Percentiles rank a stretch among this genome's conserved stretches.
Evolutionary conservation across 768 basidiomycete species (phyloP).

Genomic region (Leccinellum luteum): DNA sequence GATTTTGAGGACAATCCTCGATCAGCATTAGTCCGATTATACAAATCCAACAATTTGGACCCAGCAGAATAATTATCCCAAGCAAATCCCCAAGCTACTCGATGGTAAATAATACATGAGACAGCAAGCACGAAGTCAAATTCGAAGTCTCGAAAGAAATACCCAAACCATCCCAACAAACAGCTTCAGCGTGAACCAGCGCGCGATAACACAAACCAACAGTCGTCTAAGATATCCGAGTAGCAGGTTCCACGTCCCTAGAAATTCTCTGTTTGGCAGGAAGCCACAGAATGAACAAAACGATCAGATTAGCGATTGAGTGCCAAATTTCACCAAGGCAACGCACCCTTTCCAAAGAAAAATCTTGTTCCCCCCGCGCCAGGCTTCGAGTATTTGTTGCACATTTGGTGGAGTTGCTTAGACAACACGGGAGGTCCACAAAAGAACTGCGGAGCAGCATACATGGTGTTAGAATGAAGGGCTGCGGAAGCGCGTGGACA

Average conservation of each 20-base stretch:
- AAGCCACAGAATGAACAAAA: neutral
- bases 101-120: neutral
- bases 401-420: constrained; percentile 68
- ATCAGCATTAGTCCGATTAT: neutral
- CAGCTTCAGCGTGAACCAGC: neutral
- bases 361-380: constrained; percentile 73
- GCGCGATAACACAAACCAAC: neutral
- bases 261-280: constrained; percentile 21
- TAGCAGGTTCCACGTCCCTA: neutral
- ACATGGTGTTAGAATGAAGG: neutral
- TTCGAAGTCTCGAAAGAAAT: neutral
- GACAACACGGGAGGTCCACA: constrained; percentile 80
- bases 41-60: neutral
- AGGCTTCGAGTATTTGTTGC: constrained; percentile 81
- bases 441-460: constrained; percentile 54
- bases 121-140: neutral
- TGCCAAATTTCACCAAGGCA: neutral
- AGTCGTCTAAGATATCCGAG: neutral
- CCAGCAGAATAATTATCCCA: neutral
- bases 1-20: neutral
- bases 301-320: constrained; percentile 1
- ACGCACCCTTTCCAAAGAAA: constrained; percentile 86
- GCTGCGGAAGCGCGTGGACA: neutral
- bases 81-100: neutral
- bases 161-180: neutral